Percentiles rank a stretch among this genome's conserved stretches.
Conservation (phyloP, 176 grass and related monocot genomes). For the Phyllostachys edulis region DNA sequence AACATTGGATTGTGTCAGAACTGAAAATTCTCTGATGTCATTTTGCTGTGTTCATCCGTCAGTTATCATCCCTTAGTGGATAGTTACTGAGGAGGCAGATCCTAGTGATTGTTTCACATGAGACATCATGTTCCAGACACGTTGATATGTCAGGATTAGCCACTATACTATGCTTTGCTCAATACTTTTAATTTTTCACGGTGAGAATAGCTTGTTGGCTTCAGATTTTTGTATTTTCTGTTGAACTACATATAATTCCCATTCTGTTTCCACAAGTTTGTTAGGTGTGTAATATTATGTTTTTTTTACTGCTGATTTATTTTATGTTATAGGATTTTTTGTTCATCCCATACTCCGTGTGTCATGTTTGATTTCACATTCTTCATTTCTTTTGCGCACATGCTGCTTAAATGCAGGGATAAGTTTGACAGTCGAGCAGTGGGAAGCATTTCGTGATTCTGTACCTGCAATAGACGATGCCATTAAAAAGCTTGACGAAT, state of each 20-base stretch:
- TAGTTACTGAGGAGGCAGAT: not conserved
- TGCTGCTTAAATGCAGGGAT: constrained; percentile 47
- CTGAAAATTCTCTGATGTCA: not conserved
- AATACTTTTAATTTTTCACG: not conserved
- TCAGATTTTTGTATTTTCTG: not conserved
- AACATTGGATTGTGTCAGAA: not conserved
- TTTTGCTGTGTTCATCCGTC: not conserved
- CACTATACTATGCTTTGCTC: not conserved
- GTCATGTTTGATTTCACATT: not conserved
- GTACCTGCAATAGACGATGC: constrained; percentile 78
- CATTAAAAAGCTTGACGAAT: constrained; percentile 66
- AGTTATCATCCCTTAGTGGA: not conserved
- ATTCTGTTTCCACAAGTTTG: not conserved
- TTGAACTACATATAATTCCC: not conserved
- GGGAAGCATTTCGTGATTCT: constrained; percentile 67
- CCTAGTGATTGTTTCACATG: constrained; percentile 11
- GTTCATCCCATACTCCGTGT: not conserved
- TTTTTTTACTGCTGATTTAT: not conserved
- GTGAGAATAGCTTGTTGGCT: not conserved
- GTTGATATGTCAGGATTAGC: not conserved
- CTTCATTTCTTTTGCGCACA: constrained; percentile 5
- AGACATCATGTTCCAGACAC: not conserved
- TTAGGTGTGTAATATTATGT: not conserved
- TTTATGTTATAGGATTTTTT: not conserved
- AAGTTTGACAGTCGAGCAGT: constrained; percentile 83